Evolutionary conservation across 805 yeast genomes (phyloP).

Genomic region (Zygoascus tannicola): DNA sequence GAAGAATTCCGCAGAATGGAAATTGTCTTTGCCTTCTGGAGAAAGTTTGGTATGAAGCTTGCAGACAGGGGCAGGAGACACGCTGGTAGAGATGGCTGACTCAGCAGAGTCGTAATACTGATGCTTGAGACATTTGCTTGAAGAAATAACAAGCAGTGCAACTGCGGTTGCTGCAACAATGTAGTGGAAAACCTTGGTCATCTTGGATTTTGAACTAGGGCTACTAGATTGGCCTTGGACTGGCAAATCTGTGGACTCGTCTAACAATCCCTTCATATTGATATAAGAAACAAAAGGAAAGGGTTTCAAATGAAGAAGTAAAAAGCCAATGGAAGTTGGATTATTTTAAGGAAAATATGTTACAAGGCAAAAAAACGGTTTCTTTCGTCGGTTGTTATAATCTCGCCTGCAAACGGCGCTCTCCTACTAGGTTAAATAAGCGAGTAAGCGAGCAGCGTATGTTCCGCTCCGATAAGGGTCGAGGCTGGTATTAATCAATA

Average conservation of each 20-base stretch:
- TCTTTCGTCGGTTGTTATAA: too few relatives aligned
- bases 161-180: neutral
- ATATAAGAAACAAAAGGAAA: neutral
- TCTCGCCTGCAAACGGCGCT: too few relatives aligned
- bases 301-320: too few relatives aligned
- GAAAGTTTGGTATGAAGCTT: neutral
- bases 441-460: too few relatives aligned
- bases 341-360: too few relatives aligned
- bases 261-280: neutral
- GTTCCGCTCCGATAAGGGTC: too few relatives aligned
- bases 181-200: neutral
- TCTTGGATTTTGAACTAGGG: too few relatives aligned
- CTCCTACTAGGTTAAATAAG: too few relatives aligned
- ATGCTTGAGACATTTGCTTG: too few relatives aligned
- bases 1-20: constrained; percentile 3
- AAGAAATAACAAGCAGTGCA: neutral
- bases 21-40: neutral
- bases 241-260: neutral
- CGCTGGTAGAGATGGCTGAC: neutral
- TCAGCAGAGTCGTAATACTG: neutral
- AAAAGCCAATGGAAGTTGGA: too few relatives aligned
- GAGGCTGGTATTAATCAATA: too few relatives aligned
- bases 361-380: too few relatives aligned
- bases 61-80: neutral
- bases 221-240: neutral